Evolutionary conservation across 306 rosid genomes (phyloP).

Genomic region (Pyrus bretschneideri): DNA sequence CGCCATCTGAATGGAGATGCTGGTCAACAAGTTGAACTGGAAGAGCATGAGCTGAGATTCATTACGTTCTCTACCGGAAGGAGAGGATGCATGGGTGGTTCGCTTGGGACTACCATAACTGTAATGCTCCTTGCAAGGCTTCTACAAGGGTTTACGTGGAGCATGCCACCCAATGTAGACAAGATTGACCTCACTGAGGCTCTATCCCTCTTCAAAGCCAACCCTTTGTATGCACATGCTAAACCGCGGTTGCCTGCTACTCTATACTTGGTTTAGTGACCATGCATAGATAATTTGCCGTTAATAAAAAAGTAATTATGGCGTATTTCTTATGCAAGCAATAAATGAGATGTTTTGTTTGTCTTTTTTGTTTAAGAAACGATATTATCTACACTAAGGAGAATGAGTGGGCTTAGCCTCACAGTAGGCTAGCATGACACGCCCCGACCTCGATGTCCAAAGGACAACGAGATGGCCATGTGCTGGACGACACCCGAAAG

Average conservation of each 20-base stretch:
- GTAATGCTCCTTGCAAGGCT: conserved; percentile 39
- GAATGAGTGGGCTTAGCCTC: too few species aligned
- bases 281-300: too few species aligned
- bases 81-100: conserved; percentile 28
- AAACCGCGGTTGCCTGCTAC: conserved; percentile 4
- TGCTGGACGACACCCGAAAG: too few species aligned
- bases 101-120: conserved; percentile 34
- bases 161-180: conserved; percentile 3
- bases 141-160: conserved; percentile 40
- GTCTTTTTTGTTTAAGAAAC: too few species aligned
- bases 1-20: conserved; percentile 12
- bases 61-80: conserved; percentile 35
- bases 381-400: too few species aligned
- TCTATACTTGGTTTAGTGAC: background rate
- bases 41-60: conserved; percentile 20
- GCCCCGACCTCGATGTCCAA: too few species aligned
- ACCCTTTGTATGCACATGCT: conserved; percentile 2
- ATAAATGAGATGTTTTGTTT: too few species aligned
- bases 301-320: too few species aligned
- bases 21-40: background rate
- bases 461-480: too few species aligned
- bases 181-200: conserved; percentile 17
- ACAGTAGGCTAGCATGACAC: too few species aligned
- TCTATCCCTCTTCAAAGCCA: background rate
- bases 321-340: too few species aligned